These are phyloP conservation scores for Yamadazyma aaseri DNA, from an alignment of 1,139 yeast species.

Conservation along the genomic window DNA sequence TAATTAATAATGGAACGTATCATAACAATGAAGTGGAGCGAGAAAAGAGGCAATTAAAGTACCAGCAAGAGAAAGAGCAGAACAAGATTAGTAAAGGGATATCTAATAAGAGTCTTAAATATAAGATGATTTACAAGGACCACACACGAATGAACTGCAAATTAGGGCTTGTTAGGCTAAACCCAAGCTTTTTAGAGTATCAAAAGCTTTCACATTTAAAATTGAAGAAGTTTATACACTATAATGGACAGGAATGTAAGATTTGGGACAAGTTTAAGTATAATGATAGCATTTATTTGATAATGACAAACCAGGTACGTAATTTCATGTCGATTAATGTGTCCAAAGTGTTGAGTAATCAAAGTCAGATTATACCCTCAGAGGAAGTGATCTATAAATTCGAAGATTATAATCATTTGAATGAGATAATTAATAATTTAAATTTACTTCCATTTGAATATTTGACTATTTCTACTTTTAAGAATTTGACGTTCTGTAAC, in stretches of 20 bases:
- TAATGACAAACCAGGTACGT: constrained; percentile 13
- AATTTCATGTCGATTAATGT: constrained; percentile 10
- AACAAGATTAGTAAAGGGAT: constrained; percentile 5
- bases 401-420: constrained; percentile 9
- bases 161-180: constrained; percentile 12
- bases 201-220: constrained; percentile 10
- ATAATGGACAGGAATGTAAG: constrained; percentile 11
- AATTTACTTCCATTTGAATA: constrained; percentile 16
- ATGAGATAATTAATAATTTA: constrained; percentile 10
- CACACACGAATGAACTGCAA: constrained; percentile 10
- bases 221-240: constrained; percentile 8
- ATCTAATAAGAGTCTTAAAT: constrained; percentile 9
- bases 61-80: constrained; percentile 5
- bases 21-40: constrained; percentile 36
- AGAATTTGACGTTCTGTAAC: constrained; percentile 14
- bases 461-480: constrained; percentile 12
- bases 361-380: background rate
- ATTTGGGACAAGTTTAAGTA: constrained; percentile 14
- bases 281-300: constrained; percentile 7
- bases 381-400: constrained; percentile 5
- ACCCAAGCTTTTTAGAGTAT: constrained; percentile 11
- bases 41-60: constrained; percentile 23
- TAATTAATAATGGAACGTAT: constrained; percentile 8
- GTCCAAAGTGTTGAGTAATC: constrained; percentile 5
- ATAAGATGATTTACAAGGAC: constrained; percentile 10